Base-by-base conservation (phyloP, 176 grass and related monocot species). In the Avena atlantica region DNA sequence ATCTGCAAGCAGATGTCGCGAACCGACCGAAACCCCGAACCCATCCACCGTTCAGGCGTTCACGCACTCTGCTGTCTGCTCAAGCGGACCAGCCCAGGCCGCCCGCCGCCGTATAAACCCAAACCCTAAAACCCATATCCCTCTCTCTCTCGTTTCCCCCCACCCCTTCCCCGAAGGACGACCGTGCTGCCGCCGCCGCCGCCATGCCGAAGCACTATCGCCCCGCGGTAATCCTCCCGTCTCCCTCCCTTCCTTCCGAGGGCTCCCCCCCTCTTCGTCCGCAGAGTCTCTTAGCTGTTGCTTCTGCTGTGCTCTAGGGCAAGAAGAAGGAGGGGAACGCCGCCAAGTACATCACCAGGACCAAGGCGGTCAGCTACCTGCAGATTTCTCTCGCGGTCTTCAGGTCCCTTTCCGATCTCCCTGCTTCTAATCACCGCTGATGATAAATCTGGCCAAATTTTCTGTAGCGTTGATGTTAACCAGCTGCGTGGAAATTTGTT, bases 321-420 rank as follows among this genome's bases (percentile, higher is more conserved):
- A 99, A 96, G 97, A 96, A 93, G 87, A 99, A 99, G 89, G 94
- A 99, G 78, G 94, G 97, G 74, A 99, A 96, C 44, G 92, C 90
- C 6, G 97, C 92, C n/a, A 96, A 94, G 91, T 99, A 96, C 81
- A 93, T 96, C 83, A 99, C 97, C 19, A 93, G 94, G 83, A 99
- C 82, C 63, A 99, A 93, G 91, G 97, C 97, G 5, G 89, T 96
- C 37, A 92, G 81, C 60, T 87, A 96, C 76, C 89, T 99, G 21
- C 97, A 99, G 92, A 85, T 93, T 60, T 90, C 89, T 81, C 92
- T 96, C 40, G 42, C 89, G 3, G 80, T 66, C n/a, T 99, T 99
- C 72, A 96, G 97, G 97, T 99, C 12, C 44, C 17, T 16, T 14
- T 16, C 29, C 48, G 52, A 36, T 51, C 78, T 51, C 17, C 31